phyloP scores from a whole-genome alignment of 305 asterid species.

The Solanum hybrid region DNA sequence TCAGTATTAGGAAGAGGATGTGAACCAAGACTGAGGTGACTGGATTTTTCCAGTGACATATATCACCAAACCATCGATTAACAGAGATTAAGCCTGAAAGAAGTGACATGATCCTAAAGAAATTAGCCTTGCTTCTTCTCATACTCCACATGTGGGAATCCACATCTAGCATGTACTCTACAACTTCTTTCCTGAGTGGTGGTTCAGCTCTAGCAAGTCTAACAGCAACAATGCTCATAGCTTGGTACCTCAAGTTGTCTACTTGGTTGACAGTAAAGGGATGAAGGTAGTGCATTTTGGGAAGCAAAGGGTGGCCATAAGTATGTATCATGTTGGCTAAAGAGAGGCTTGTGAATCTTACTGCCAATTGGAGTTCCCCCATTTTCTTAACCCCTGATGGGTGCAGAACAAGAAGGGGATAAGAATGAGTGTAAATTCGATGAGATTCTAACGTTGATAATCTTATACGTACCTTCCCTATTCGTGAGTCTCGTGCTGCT shows the following conservation, averaged over 20 bases:
- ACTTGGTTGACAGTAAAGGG: constrained; percentile 48
- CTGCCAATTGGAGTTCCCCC: constrained; percentile 46
- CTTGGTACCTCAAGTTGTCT: constrained; percentile 41
- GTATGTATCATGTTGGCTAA: constrained; percentile 27
- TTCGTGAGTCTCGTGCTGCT: constrained; percentile 29
- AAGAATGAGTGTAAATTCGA: constrained; percentile 37
- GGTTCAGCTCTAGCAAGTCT: constrained; percentile 51
- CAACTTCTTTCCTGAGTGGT: constrained; percentile 47
- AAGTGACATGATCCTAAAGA: constrained; percentile 43
- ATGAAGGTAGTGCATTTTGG: constrained; percentile 52
- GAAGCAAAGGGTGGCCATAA: constrained; percentile 38
- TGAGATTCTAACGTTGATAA: constrained; percentile 44
- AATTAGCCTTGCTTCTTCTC: constrained; percentile 54
- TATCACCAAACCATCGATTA: constrained; percentile 37
- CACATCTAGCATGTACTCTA: constrained; percentile 51
- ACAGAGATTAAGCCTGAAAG: constrained; percentile 31
- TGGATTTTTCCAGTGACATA: constrained; percentile 47
- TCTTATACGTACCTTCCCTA: constrained; percentile 49
- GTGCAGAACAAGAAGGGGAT: constrained; percentile 49
- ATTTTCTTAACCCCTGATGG: constrained; percentile 53
- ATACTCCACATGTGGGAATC: constrained; percentile 58
- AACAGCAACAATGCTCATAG: constrained; percentile 42
- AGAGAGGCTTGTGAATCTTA: constrained; percentile 42
- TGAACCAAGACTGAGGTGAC: constrained; percentile 44
- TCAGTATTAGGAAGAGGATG: constrained; percentile 34